phyloP scores from a whole-genome alignment of 2,329 filamentous ascomycete genomes.

The Trichoderma sp. region DNA sequence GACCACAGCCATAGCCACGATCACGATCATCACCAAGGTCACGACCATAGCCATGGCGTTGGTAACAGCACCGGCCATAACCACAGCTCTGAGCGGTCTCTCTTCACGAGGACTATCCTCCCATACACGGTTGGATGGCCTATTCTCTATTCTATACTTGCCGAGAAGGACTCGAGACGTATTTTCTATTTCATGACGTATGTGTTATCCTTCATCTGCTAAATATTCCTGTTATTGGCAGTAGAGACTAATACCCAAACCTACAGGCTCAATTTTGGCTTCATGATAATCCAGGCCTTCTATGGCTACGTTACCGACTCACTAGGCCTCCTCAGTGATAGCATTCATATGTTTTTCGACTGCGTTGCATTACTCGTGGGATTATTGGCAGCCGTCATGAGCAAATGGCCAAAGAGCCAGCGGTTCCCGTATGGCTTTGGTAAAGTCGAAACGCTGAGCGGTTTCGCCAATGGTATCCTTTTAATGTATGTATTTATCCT shows the following conservation, averaged over 20 bases:
- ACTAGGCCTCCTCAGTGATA: conserved; percentile 91
- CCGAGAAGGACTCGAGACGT: conserved; percentile 87
- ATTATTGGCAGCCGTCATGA: conserved; percentile 88
- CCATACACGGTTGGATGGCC: conserved; percentile 71
- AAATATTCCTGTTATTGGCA: too few species aligned
- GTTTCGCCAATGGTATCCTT: conserved; percentile 95
- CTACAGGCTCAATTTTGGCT: conserved; percentile 81
- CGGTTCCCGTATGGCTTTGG: conserved; percentile 94
- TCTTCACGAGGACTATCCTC: conserved; percentile 74
- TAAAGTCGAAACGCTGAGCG: conserved; percentile 94
- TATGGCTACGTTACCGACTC: conserved; percentile 95
- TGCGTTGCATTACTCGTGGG: conserved; percentile 91
- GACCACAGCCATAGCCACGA: conserved; percentile 27
- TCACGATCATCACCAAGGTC: conserved; percentile 36
- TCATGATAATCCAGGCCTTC: conserved; percentile 93
- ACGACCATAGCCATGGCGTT: conserved; percentile 36
- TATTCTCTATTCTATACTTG: conserved; percentile 80
- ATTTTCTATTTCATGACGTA: conserved; percentile 98
- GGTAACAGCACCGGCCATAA: conserved; percentile 41
- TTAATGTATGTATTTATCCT: conserved; percentile 66
- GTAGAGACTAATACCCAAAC: neutral
- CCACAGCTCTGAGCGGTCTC: conserved; percentile 60
- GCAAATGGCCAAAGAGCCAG: conserved; percentile 91
- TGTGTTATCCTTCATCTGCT: conserved; percentile 39
- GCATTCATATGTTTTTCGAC: conserved; percentile 99